Conservation (phyloP, 2,329 filamentous ascomycete genomes). For the Aureobasidium zeae region DNA sequence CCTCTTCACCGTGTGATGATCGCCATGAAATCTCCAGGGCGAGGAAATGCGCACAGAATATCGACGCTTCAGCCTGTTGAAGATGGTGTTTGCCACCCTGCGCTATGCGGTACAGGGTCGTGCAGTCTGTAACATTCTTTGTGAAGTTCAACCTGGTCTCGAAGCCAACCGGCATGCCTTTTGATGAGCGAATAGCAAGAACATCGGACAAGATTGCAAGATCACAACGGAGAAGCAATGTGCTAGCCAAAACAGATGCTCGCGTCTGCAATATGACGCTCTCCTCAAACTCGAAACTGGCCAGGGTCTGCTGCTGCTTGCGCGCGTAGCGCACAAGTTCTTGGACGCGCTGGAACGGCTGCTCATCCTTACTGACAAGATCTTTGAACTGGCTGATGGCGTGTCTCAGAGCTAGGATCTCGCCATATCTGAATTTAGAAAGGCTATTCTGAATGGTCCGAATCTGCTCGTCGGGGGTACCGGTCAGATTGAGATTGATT, state of each 20-base stretch:
- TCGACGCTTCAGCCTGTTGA: slow-evolving; percentile 42
- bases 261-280: slow-evolving; percentile 24
- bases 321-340: slow-evolving; percentile 37
- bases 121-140: slow-evolving; percentile 33
- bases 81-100: slow-evolving; percentile 27
- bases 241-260: slow-evolving; percentile 33
- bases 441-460: neutral
- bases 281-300: slow-evolving; percentile 26
- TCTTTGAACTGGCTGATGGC: slow-evolving; percentile 22
- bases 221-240: slow-evolving; percentile 43
- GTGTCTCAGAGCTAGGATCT: neutral
- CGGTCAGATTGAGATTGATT: neutral
- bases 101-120: slow-evolving; percentile 34
- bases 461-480: neutral
- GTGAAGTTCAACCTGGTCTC: slow-evolving; percentile 27
- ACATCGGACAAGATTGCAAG: slow-evolving; percentile 40
- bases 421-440: neutral
- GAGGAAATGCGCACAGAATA: slow-evolving; percentile 43
- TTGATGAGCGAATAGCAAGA: slow-evolving; percentile 20
- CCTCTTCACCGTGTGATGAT: neutral
- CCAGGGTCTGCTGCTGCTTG: slow-evolving; percentile 22
- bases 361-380: slow-evolving; percentile 37
- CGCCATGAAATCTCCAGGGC: slow-evolving; percentile 31
- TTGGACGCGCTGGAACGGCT: slow-evolving; percentile 42
- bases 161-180: slow-evolving; percentile 1